phyloP scores from a whole-genome alignment of 352 stramenopile species.

The Thalassiosira exigua region DNA sequence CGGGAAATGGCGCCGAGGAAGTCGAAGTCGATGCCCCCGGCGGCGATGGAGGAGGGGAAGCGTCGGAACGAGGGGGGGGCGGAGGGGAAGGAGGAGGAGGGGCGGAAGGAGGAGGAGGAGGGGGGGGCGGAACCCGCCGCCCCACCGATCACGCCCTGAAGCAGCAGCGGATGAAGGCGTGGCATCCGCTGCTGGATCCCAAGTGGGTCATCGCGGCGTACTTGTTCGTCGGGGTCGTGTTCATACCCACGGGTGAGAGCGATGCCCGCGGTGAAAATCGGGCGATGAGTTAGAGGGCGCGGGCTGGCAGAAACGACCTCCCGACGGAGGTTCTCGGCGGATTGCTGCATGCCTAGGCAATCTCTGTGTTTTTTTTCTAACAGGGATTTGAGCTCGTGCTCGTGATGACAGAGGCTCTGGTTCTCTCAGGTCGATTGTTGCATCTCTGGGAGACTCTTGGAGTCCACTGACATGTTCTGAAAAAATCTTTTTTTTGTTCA shows the following conservation, averaged over 20 bases:
- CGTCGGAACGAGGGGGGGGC: no score
- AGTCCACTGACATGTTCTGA: no score
- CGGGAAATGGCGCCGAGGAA: no score
- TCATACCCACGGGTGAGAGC: constrained; percentile 91
- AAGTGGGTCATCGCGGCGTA: constrained; percentile 95
- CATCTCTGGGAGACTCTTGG: no score
- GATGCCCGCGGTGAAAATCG: not conserved
- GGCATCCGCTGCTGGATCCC: constrained; percentile 96
- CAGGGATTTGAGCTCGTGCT: not conserved
- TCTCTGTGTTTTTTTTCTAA: no score
- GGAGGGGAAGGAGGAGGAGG: no score
- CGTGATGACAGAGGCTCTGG: no score
- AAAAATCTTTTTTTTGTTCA: no score
- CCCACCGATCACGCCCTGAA: constrained; percentile 81
- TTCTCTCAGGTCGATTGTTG: no score
- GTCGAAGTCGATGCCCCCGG: no score
- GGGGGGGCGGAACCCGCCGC: constrained; percentile 22
- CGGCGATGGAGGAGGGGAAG: no score
- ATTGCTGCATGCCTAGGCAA: no score
- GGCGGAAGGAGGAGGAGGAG: not conserved
- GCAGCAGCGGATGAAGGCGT: constrained; percentile 90
- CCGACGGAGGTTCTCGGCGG: not conserved
- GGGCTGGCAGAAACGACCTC: not conserved
- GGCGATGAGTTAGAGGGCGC: not conserved
- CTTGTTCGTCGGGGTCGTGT: constrained; percentile 92